Base-by-base conservation (phyloP, 331 rosid genomes). In the Saraca asoca region DNA sequence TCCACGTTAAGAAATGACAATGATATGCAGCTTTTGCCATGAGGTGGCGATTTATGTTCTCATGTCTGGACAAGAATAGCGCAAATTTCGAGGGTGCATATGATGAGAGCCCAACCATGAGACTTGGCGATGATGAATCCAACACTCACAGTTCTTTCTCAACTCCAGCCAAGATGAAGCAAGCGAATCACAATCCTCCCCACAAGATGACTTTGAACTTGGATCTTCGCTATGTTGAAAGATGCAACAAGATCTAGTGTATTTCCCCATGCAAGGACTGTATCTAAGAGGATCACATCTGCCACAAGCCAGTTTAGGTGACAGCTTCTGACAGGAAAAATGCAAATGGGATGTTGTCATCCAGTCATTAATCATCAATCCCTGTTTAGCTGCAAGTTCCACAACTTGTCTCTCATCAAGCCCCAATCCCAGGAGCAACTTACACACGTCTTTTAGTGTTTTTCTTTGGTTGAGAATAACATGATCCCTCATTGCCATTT, bases 401-500 rank as follows among this genome's bases (percentile, higher is more conserved):
- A 46, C 48, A 56, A 85, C 74, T 70, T 49, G 68, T 57, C 85
- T 77, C 64, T 82, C 80, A 45, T 82, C 87, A 52, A 85, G 82
- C 34, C 91, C 91, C 51, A 80, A 61, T 20, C 85, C 85, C 83
- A 77, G 68, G 42, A 85, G 85, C 70, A 85, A 77, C 74, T 82
- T 85, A 87, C 85, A 80, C 51, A 80, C 34, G 69, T 80, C 76
- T 61, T 72, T 80, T 51, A 82, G 69, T 9, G 83, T 58, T 77
- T 85, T 87, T 58, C 82, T 67, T 78, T 82, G 91, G 71, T 78
- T 78, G 72, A 75, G 74, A 69, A 85, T 85, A 51, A 82, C 80
- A 80, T 85, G 91, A 65, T 85, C 91, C 77, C 85, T 82, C 83
- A 80, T 80, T 60, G 91, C 87, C 80, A 85, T 75, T 78, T 85